These are phyloP conservation scores for Geranomyces variabilis DNA, from an alignment of 192 early-diverging fungal species.

Conservation along the genomic window DNA sequence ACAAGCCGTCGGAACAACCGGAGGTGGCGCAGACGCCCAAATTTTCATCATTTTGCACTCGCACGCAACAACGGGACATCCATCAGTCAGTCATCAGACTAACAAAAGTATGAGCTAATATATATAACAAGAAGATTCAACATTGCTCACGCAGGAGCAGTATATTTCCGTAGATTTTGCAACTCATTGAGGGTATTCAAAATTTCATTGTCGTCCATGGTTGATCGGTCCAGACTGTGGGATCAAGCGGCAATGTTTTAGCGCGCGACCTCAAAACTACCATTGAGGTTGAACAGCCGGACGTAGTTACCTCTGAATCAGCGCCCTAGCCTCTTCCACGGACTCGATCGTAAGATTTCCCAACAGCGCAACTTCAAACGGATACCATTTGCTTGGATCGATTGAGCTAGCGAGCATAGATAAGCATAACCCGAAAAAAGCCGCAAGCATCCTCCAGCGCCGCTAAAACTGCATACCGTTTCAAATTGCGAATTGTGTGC, in stretches of 20 bases:
- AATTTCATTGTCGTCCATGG: conserved; percentile 69
- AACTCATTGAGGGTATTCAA: conserved; percentile 79
- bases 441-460: background rate
- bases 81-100: no score
- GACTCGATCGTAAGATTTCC: conserved; percentile 91
- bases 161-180: conserved; percentile 77
- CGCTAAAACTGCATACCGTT: conserved; percentile 54
- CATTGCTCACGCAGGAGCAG: conserved; percentile 13
- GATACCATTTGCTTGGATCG: conserved; percentile 44
- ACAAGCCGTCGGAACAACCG: no score
- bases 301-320: conserved; percentile 79
- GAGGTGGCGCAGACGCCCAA: no score
- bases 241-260: conserved; percentile 1
- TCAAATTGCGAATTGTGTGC: conserved; percentile 83
- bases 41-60: no score
- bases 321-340: conserved; percentile 85
- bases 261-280: no score
- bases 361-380: conserved; percentile 88
- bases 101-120: no score
- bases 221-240: conserved; percentile 19
- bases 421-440: background rate
- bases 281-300: background rate
- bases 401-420: conserved; percentile 6
- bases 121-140: no score
- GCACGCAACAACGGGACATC: no score